phyloP scores from a whole-genome alignment of 208 protist species.

The Trichomonas vaginalis region DNA sequence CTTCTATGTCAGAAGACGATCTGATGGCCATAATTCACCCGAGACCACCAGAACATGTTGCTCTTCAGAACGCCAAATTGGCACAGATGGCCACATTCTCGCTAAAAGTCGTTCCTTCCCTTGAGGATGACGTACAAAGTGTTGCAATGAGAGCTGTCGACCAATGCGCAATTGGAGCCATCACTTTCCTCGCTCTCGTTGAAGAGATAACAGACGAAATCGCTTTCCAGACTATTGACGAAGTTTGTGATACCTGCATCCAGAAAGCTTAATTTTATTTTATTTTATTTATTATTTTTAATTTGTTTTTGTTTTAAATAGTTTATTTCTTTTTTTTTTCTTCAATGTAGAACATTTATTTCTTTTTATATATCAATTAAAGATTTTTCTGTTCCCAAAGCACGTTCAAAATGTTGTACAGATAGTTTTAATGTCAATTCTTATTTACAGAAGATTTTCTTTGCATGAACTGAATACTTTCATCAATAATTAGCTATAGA shows the following conservation, averaged over 20 bases:
- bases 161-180: not conserved
- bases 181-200: not conserved
- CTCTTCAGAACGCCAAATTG: not conserved
- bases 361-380: too few species aligned
- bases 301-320: not conserved
- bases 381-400: too few species aligned
- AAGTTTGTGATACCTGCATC: not conserved
- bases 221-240: not conserved
- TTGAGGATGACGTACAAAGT: not conserved
- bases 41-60: not conserved
- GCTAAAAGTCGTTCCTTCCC: not conserved
- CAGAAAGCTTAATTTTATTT: not conserved
- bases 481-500: too few species aligned
- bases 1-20: not conserved
- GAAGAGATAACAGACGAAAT: not conserved
- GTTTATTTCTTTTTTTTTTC: too few species aligned
- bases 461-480: too few species aligned
- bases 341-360: too few species aligned
- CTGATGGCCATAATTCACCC: not conserved
- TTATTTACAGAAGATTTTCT: too few species aligned
- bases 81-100: not conserved
- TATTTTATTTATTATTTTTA: not conserved
- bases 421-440: too few species aligned
- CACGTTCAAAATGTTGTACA: too few species aligned
- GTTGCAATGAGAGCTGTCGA: not conserved